Conservation (phyloP, 192 early-diverging fungal genomes). For the Linnemannia exigua region DNA sequence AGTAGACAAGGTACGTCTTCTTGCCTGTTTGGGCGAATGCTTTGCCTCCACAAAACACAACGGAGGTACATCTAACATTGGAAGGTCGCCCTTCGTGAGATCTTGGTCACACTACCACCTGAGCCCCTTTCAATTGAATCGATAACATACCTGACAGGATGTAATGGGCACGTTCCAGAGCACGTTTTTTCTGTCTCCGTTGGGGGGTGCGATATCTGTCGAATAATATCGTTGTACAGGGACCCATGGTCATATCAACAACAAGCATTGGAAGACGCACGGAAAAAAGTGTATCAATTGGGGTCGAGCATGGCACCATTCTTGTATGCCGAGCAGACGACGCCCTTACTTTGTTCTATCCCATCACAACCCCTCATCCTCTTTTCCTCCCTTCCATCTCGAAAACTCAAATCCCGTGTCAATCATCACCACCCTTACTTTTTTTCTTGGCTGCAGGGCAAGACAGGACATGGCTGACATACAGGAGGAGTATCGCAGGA, state of each 20-base stretch:
- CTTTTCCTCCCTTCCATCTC: background rate
- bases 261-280: background rate
- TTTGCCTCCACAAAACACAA: background rate
- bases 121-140: background rate
- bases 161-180: background rate
- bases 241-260: background rate
- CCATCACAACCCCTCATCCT: background rate
- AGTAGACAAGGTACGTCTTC: background rate
- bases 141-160: background rate
- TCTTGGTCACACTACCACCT: background rate
- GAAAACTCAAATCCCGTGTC: conserved; percentile 2
- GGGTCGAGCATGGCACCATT: background rate
- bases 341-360: background rate
- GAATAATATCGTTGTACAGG: background rate
- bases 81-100: background rate
- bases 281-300: background rate
- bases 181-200: background rate
- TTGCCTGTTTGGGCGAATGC: background rate
- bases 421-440: background rate
- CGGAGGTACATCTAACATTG: background rate
- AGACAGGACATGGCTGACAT: background rate
- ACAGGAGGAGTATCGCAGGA: background rate
- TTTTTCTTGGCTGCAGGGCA: background rate
- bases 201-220: background rate
- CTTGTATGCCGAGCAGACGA: background rate